A percentile compares a stretch with the other conserved stretches of the same genome.
Evolutionary conservation across 2,329 filamentous ascomycete genomes (phyloP).

Genomic region (Stemphylium vesicarium): DNA sequence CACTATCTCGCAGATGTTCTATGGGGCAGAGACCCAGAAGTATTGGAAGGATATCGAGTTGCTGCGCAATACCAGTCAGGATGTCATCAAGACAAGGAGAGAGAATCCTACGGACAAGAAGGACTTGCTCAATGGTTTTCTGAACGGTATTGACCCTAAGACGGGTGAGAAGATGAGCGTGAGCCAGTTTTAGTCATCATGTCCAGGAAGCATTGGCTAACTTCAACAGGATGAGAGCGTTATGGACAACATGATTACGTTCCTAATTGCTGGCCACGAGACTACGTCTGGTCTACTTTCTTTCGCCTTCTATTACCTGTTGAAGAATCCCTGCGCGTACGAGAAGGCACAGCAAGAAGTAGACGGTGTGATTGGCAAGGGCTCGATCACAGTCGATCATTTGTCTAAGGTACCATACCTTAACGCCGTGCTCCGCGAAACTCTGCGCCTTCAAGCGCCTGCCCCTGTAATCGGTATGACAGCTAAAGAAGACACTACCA

Average conservation of each 20-base stretch:
- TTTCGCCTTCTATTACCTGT: slow-evolving; percentile 58
- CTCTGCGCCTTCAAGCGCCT: slow-evolving; percentile 61
- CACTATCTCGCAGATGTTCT: slow-evolving; percentile 44
- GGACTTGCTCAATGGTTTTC: slow-evolving; percentile 66
- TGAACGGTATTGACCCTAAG: slow-evolving; percentile 66
- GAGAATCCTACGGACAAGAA: slow-evolving; percentile 61
- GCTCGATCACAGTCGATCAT: slow-evolving; percentile 56
- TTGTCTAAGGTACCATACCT: slow-evolving; percentile 61
- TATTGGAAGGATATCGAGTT: slow-evolving; percentile 61
- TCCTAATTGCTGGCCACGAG: slow-evolving; percentile 60
- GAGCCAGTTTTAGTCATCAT: neutral
- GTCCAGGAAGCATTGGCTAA: neutral
- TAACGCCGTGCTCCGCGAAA: slow-evolving; percentile 62
- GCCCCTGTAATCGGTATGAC: slow-evolving; percentile 58
- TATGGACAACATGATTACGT: slow-evolving; percentile 72
- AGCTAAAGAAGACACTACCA: slow-evolving; percentile 40
- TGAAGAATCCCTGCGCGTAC: slow-evolving; percentile 59
- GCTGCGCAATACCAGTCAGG: slow-evolving; percentile 62
- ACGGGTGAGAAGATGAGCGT: slow-evolving; percentile 62
- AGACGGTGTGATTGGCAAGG: slow-evolving; percentile 58
- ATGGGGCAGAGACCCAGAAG: slow-evolving; percentile 50
- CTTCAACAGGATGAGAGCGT: slow-evolving; percentile 60
- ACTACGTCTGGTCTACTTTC: slow-evolving; percentile 48
- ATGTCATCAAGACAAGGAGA: slow-evolving; percentile 64
- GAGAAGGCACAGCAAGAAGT: slow-evolving; percentile 61